Base-by-base conservation (phyloP, 2,329 filamentous ascomycete species). In the Penicillium sp. region DNA sequence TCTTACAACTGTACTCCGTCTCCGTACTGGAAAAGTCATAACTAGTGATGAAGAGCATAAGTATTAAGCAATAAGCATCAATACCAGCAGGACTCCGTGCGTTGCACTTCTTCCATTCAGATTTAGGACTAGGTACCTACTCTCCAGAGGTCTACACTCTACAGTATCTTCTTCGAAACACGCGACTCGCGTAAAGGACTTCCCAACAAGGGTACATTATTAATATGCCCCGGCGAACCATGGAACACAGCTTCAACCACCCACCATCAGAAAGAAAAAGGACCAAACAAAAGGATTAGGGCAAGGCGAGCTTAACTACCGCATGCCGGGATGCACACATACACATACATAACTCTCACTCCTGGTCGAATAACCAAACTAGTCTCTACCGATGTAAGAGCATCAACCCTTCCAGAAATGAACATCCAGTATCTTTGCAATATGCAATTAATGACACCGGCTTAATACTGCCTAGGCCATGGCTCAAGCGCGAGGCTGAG, bases 401-500 rank as follows among this genome's bases (percentile, higher is more conserved):
- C 24, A 27, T 27, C 24, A 27, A 6, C 6, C 3, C 24, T 27
- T 6, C 24, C 24, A 27, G 24, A 27, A 6, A 27, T 27, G 16
- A 16, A 24, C 4, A 16, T 27, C 22, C 24, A n/a, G 31, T 22
- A 31, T 46, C 41, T 14, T n/a, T 14, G 10, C 2, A 37, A 33
- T 33, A 27, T 53, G 50, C 50, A 40, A 33, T 33, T 6, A 55
- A 54, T 35, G 36, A 22, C 39, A 11, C 10, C n/a, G n/a, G n/a
- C n/a, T 5, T n/a, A 22, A 6, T 13, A 22, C 22, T 22, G 22
- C 44, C 46, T 37, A 24, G 44, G 16, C 18, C 18, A 54, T 60
- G 60, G 58, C 58, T 63, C 55, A 61, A 53, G 55, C 60, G 41
- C 52, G 60, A 56, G 62, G 56, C 60, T 61, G 58, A 60, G 58